phyloP scores from a whole-genome alignment of 805 yeast species.

The Metschnikowia henanensis region DNA sequence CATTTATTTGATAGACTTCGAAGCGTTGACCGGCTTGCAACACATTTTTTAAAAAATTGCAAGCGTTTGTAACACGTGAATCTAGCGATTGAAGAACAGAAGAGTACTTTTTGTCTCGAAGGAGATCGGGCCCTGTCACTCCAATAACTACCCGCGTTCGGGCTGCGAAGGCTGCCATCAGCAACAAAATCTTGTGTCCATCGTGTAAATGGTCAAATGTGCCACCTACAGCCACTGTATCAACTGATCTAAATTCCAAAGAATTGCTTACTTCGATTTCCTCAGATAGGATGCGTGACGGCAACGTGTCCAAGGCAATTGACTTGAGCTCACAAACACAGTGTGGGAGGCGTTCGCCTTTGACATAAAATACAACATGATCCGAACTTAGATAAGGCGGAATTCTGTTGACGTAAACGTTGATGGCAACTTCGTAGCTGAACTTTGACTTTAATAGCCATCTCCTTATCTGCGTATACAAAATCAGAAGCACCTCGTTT shows the following conservation, averaged over 20 bases:
- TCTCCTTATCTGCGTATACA: constrained; percentile 25
- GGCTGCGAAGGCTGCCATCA: constrained; percentile 68
- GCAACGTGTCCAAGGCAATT: neutral
- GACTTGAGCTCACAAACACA: neutral
- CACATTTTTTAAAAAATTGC: constrained; percentile 44
- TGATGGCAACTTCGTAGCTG: constrained; percentile 29
- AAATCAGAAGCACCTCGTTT: constrained; percentile 26
- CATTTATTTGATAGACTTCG: constrained; percentile 66
- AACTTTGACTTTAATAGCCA: constrained; percentile 17
- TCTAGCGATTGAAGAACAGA: constrained; percentile 63
- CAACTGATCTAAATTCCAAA: neutral
- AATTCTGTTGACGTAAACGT: constrained; percentile 27
- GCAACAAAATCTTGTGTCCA: constrained; percentile 86
- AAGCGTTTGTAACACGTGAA: constrained; percentile 47
- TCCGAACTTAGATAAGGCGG: neutral
- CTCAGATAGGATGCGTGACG: neutral
- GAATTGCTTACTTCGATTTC: neutral
- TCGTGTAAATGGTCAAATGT: constrained; percentile 96
- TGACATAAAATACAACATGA: neutral
- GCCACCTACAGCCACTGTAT: constrained; percentile 75
- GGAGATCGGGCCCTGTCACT: constrained; percentile 71
- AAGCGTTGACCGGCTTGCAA: constrained; percentile 47
- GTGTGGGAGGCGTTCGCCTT: constrained; percentile 3
- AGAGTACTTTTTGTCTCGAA: constrained; percentile 72
- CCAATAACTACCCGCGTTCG: constrained; percentile 66